Base-by-base conservation (phyloP, 108 stramenopile genomes). In the Chaetoceros muelleri region DNA sequence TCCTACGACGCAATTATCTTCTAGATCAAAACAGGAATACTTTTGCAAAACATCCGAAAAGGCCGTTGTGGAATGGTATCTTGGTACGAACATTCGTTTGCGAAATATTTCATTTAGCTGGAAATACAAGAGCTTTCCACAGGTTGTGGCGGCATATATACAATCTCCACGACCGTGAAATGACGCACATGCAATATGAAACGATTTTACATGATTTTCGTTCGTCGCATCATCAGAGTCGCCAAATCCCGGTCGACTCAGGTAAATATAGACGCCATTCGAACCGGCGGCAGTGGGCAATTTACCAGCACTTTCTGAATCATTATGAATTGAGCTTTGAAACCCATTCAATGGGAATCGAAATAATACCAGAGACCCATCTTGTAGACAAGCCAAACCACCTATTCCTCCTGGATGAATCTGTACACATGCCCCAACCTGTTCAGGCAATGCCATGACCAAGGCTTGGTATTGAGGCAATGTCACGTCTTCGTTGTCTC, bases 291-390 rank as follows among this genome's bases (percentile, higher is more conserved):
- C 8, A n/a, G n/a, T n/a, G n/a, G n/a, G n/a, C n/a, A n/a, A n/a
- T n/a, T n/a, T n/a, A n/a, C n/a, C n/a, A n/a, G n/a, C n/a, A n/a
- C n/a, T n/a, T n/a, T n/a, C n/a, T n/a, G n/a, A n/a, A 40, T 40
- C 34, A 13, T 5, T 40, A 40, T 40, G 34, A 40, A 40, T 10
- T 5, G 8, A 5, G 13, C 60, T 66, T 61, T 78, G 69, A 60
- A 70, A 82, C 25, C 64, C 70, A 47, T 53, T 23, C 2, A 53
- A 27, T 2, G 86, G 78, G 5, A 72, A 68, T 46, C 58, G 61
- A 59, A 86, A 86, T 1, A 76, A 60, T 23, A 77, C 72, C 23
- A 86, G 52, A 7, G 75, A 70, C 29, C 84, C 84, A 60, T 84
- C 76, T 20, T 56, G 58, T 58, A 90, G 60, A 23, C 68, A 73